phyloP scores from a whole-genome alignment of 2,329 filamentous ascomycete species.

The Thielaviopsis euricoi region DNA sequence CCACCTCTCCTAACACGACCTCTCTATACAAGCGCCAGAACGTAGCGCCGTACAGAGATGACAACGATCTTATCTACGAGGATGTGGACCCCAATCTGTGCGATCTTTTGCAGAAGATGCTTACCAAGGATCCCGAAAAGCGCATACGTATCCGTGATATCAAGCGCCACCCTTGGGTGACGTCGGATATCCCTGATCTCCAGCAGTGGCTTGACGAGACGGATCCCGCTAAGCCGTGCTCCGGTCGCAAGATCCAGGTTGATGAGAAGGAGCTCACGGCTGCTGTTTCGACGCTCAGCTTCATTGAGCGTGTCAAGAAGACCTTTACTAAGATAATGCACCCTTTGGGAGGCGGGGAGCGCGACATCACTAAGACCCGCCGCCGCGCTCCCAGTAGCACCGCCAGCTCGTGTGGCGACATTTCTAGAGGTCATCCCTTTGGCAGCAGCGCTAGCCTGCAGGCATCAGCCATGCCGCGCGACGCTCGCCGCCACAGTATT shows the following conservation, averaged over 20 bases:
- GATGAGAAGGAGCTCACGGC: conserved; percentile 78
- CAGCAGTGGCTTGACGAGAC: conserved; percentile 84
- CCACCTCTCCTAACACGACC: conserved; percentile 36
- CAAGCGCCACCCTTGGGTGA: conserved; percentile 85
- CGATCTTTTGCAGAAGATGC: conserved; percentile 62
- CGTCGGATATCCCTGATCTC: conserved; percentile 59
- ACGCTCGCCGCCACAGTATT: conserved; percentile 37
- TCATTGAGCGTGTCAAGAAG: conserved; percentile 68
- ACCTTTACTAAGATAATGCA: conserved; percentile 47
- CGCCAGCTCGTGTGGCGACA: conserved; percentile 46
- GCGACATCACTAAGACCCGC: conserved; percentile 36
- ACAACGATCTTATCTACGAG: conserved; percentile 71
- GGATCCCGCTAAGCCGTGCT: conserved; percentile 61
- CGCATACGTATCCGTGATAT: conserved; percentile 83
- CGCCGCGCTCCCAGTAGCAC: conserved; percentile 44
- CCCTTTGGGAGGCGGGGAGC: conserved; percentile 32
- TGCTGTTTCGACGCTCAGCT: conserved; percentile 76
- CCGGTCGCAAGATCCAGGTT: conserved; percentile 78
- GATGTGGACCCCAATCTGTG: conserved; percentile 64
- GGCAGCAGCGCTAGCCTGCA: not conserved
- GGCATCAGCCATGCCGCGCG: conserved; percentile 19
- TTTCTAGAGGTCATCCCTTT: conserved; percentile 18
- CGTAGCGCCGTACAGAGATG: conserved; percentile 52
- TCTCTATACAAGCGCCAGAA: conserved; percentile 42
- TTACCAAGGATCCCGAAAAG: conserved; percentile 77